Conservation (phyloP, 2,329 filamentous ascomycete genomes). For the Alternaria longipes region DNA sequence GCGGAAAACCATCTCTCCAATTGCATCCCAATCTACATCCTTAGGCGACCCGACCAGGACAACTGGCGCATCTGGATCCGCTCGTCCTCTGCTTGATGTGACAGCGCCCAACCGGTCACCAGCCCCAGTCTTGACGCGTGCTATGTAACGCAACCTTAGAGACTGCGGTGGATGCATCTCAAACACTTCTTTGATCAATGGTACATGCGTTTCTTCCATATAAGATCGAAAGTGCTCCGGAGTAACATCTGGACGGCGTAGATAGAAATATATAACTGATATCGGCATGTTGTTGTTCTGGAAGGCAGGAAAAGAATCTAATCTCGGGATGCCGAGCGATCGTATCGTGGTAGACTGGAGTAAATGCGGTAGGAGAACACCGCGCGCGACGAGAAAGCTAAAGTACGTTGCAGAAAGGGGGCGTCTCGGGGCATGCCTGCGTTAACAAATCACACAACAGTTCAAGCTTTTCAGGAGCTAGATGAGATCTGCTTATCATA, state of each 20-base stretch:
- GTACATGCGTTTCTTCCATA: constrained; percentile 28
- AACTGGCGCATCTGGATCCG: constrained; percentile 25
- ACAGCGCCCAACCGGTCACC: constrained; percentile 30
- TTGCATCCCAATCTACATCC: constrained; percentile 32
- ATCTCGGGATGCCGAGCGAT: background rate
- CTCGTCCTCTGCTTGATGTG: constrained; percentile 20
- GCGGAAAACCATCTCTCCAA: constrained; percentile 31
- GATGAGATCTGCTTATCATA: constrained; percentile 12
- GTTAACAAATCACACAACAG: constrained; percentile 8
- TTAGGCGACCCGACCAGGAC: constrained; percentile 30
- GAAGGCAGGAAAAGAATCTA: background rate
- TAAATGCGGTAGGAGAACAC: background rate
- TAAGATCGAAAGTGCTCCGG: constrained; percentile 27
- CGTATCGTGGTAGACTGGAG: background rate
- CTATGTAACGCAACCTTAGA: constrained; percentile 23
- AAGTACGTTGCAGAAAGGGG: background rate
- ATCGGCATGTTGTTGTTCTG: constrained; percentile 19
- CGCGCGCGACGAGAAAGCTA: background rate
- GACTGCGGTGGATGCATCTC: constrained; percentile 16
- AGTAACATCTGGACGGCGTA: constrained; percentile 29
- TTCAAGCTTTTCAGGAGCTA: constrained; percentile 11
- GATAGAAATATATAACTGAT: constrained; percentile 27
- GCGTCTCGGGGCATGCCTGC: background rate
- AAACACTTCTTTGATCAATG: constrained; percentile 30
- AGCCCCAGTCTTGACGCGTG: constrained; percentile 26